Evolutionary conservation across 805 yeast genomes (phyloP), one percentile per base, ranked within the genome.

Genomic region (Cyberlindnera japonica): DNA sequence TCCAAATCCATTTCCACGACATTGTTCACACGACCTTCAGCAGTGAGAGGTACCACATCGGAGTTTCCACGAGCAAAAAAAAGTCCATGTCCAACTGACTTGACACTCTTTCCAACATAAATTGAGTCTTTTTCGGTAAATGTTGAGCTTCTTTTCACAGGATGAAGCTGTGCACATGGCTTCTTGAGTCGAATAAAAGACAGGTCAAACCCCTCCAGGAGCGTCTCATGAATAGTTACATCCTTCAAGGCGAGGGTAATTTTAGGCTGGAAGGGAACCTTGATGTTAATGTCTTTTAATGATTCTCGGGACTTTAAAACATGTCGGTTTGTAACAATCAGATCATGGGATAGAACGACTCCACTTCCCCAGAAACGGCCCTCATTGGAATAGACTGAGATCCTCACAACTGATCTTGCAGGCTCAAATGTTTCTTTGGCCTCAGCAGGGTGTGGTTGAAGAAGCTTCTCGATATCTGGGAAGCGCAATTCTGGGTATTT

Each of bases 331-430:
- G 61, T 57, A 3, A 54, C 48, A 18, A 57, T 54, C 15, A 38
- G 36, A 8, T 38, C 31, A 0, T 38, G 14, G 2, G 51, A 40
- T 3, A 57, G 22, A 3, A 50, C 34, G n/a, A 57, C 48, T 5
- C 61, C 61, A 44, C 59, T 54, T 1, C 61, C 61, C 60, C 60
- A 57, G 30, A 46, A 56, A n/a, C 43, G 37, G 5, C 57, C 54
- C 13, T 35, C 35, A 1, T 16, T 17, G 1, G 56, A 35, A 6
- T 34, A 31, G 5, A 53, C 54, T 2, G 57, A 49, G 2, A 57
- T 48, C 15, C 58, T 44, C 3, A 49, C 55, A 25, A 55, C 48
- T 6, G 60, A 51, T 3, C 38, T 40, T 3, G 44, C 39, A 12
- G 54, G 52, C 21, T 45, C 48, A 17, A 36, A 47, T 9, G 15